Percentiles rank a stretch among this genome's conserved stretches.
Evolutionary conservation across 306 rosid genomes (phyloP).

Genomic region (Oxytropis ochrocephala): DNA sequence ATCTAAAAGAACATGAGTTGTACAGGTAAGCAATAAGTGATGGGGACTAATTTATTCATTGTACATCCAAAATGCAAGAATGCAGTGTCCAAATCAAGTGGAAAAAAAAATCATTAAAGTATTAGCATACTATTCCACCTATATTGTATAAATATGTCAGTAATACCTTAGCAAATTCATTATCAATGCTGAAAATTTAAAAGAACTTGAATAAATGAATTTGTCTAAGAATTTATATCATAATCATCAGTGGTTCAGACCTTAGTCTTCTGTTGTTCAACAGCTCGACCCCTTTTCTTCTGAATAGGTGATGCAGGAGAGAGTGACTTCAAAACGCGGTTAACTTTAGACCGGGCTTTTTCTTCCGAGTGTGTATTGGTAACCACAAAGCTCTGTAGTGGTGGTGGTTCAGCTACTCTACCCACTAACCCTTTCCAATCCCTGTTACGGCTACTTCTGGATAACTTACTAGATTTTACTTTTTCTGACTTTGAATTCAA

Average conservation of each 20-base stretch:
- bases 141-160: not conserved
- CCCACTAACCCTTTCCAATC: conserved; percentile 75
- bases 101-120: not conserved
- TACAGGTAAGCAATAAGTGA: not conserved
- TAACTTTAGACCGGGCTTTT: conserved; percentile 26
- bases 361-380: conserved; percentile 31
- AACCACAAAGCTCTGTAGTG: conserved; percentile 48
- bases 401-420: conserved; percentile 57
- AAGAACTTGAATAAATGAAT: not conserved
- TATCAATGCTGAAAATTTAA: not conserved
- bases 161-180: not conserved
- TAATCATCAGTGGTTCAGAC: conserved; percentile 35
- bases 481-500: conserved; percentile 49
- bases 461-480: conserved; percentile 32
- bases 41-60: not conserved
- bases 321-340: conserved; percentile 38
- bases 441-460: conserved; percentile 59
- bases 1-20: not conserved
- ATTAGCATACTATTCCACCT: not conserved
- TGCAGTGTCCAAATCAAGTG: conserved; percentile 7
- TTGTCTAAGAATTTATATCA: not conserved
- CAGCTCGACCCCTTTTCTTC: conserved; percentile 61
- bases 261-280: conserved; percentile 56
- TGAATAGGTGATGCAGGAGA: conserved; percentile 30
- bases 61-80: not conserved